Percentiles rank a stretch among this genome's conserved stretches.
phyloP scores from a whole-genome alignment of 1,284 basidiomycete genomes.

The Malassezia furfur region DNA sequence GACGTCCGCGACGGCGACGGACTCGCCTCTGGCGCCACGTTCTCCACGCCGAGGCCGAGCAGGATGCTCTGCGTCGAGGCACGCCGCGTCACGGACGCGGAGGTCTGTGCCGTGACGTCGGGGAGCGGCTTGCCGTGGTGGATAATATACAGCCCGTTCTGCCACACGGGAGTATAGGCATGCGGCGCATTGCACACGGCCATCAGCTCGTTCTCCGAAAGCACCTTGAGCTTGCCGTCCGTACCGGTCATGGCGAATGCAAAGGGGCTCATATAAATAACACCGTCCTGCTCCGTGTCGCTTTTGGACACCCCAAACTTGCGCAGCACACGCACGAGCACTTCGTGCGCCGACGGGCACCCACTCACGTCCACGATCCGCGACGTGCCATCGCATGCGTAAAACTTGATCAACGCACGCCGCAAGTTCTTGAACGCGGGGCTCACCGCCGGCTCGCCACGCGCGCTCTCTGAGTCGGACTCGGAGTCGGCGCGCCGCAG shows the following conservation, averaged over 20 bases:
- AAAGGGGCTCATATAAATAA: conserved; percentile 32
- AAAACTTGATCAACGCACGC: conserved; percentile 43
- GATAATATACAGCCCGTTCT: conserved; percentile 66
- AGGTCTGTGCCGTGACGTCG: conserved; percentile 9
- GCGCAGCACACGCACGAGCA: conserved; percentile 41
- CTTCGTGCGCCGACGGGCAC: conserved; percentile 37
- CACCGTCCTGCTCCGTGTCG: conserved; percentile 32
- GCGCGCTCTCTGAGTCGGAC: conserved; percentile 2
- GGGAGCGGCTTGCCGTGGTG: not conserved
- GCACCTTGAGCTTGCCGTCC: conserved; percentile 34
- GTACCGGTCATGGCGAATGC: conserved; percentile 26
- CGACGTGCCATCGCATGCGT: conserved; percentile 39
- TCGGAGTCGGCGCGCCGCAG: conserved; percentile 10
- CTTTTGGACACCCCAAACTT: conserved; percentile 36
- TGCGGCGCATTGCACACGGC: conserved; percentile 74
- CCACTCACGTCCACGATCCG: conserved; percentile 41
- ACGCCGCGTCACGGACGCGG: conserved; percentile 58
- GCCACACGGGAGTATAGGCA: conserved; percentile 65
- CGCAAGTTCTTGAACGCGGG: conserved; percentile 31
- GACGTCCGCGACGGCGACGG: not conserved
- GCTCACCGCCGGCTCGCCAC: not conserved
- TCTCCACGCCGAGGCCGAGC: conserved; percentile 61
- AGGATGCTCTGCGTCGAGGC: conserved; percentile 59
- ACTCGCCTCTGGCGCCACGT: not conserved
- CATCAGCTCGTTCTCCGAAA: conserved; percentile 59